Evolutionary conservation across 805 yeast genomes (phyloP), one percentile per base, ranked within the genome.

Genomic region (Ascoidea rubescens): DNA sequence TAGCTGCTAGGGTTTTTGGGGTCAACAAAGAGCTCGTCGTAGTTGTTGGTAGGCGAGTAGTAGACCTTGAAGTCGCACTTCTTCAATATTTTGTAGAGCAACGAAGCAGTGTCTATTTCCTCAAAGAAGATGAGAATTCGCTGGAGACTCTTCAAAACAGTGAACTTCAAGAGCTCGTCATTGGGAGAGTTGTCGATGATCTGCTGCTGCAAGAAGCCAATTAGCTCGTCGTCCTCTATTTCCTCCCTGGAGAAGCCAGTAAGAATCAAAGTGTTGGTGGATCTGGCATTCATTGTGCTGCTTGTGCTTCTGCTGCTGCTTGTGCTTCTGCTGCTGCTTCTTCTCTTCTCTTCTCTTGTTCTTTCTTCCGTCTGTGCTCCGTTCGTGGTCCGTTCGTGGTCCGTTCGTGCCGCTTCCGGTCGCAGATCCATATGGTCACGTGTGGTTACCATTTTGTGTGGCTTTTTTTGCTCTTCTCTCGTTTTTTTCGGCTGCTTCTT

Each of bases 191-290:
- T 50, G 7, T 49, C 53, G 0, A 63, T 51, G 6, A 65, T 57
- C 31, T 60, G 58, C n/a, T 61, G 56, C 28, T 65, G 67, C 1
- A 65, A 52, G 2, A 50, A 33, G 8, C 45, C 32, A 48, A 65
- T 59, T 48, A 50, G 56, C 1, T 45, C 51, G 4, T 50, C 51
- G 51, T 58, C 56, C 2, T 57, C 58, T 43, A 65, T 51, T 28
- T 55, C 52, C 2, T 48, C 56, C 1, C 47, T 42, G 4, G 50
- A 14, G 7, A 65, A 45, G 0, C 62, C 63, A 1, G 64, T 54
- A 1, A 64, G 51, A 0, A 65, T 58, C 37, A 64, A 52, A 1
- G 67, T 63, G 50, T 64, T 64, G 0, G 67, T 64, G 5, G 54
- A 51, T 48, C 57, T 53, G 5, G 42, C 14, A 4, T 4, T 14